Conservation (phyloP, 2,329 filamentous ascomycete species). For the Botrytis tulipae region DNA sequence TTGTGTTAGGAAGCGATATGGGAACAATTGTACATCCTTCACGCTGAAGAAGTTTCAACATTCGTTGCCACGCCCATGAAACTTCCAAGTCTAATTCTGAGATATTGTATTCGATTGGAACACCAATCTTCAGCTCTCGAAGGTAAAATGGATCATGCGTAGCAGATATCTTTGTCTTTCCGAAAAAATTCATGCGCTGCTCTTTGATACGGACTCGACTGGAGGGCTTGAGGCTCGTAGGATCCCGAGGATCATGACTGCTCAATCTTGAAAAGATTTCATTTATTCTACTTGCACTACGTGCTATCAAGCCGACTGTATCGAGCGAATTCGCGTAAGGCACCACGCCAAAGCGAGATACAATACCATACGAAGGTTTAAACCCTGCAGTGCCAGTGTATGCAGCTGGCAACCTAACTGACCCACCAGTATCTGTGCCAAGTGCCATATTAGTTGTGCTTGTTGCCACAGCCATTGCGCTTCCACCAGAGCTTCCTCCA, state of each 20-base stretch:
- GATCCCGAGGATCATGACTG: slow-evolving; percentile 38
- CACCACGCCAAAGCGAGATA: slow-evolving; percentile 68
- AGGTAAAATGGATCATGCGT: slow-evolving; percentile 11
- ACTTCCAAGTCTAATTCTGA: slow-evolving; percentile 70
- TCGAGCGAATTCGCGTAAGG: slow-evolving; percentile 74
- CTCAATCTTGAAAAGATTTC: slow-evolving; percentile 31
- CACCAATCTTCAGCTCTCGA: slow-evolving; percentile 47
- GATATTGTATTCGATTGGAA: slow-evolving; percentile 83
- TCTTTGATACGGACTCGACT: slow-evolving; percentile 42
- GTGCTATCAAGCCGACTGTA: slow-evolving; percentile 64
- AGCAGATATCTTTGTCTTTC: neutral
- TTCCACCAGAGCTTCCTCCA: slow-evolving; percentile 91
- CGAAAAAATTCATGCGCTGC: slow-evolving; percentile 8
- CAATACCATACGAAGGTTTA: slow-evolving; percentile 68
- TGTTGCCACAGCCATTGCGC: slow-evolving; percentile 76
- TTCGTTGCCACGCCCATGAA: slow-evolving; percentile 64
- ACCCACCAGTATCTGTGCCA: slow-evolving; percentile 84
- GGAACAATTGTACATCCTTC: slow-evolving; percentile 71
- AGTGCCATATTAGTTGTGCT: slow-evolving; percentile 62
- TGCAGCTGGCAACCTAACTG: slow-evolving; percentile 68
- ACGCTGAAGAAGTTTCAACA: slow-evolving; percentile 57
- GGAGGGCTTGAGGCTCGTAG: slow-evolving; percentile 52
- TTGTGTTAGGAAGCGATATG: slow-evolving; percentile 79
- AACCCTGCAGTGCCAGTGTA: slow-evolving; percentile 68
- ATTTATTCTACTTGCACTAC: slow-evolving; percentile 41